phyloP scores from a whole-genome alignment of 495 filamentous ascomycete genomes.

The Podospora sp. region DNA sequence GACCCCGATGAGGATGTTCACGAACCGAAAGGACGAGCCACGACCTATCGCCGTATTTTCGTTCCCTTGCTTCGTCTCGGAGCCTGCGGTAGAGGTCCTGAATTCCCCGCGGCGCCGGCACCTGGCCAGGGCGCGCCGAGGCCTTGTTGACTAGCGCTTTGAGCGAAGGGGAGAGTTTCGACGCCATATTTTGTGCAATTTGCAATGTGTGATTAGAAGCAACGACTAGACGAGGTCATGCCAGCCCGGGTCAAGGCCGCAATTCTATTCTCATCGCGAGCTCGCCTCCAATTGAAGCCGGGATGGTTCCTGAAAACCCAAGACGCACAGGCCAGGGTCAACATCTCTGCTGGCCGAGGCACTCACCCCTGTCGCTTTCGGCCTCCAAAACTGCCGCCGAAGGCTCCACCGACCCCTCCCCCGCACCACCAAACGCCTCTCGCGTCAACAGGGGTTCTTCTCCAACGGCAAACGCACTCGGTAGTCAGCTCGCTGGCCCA shows the following conservation, averaged over 20 bases:
- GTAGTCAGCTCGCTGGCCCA: neutral
- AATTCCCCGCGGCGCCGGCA: conserved; percentile 64
- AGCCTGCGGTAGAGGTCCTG: conserved; percentile 61
- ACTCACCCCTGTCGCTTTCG: neutral
- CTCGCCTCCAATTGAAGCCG: too few species aligned
- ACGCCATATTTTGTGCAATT: conserved; percentile 52
- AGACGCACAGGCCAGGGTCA: neutral
- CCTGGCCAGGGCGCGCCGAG: conserved; percentile 65
- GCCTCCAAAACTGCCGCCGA: conserved; percentile 11
- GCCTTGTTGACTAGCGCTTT: conserved; percentile 73
- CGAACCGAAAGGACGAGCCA: conserved; percentile 68
- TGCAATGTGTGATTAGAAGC: too few species aligned
- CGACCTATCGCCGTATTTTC: conserved; percentile 59
- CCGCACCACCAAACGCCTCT: neutral
- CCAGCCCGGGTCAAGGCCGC: neutral
- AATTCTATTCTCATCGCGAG: neutral
- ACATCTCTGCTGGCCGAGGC: neutral
- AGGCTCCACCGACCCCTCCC: conserved; percentile 1
- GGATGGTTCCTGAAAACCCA: neutral
- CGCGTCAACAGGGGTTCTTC: neutral
- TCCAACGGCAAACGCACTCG: neutral
- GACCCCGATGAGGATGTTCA: conserved; percentile 1
- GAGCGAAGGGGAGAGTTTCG: conserved; percentile 65
- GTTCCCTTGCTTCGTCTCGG: conserved; percentile 53
- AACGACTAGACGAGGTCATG: neutral